Percentiles rank a stretch among this genome's conserved stretches.
These are phyloP conservation scores for Apiospora saccharicola DNA, from an alignment of 2,329 filamentous ascomycete species.

Conservation along the genomic window DNA sequence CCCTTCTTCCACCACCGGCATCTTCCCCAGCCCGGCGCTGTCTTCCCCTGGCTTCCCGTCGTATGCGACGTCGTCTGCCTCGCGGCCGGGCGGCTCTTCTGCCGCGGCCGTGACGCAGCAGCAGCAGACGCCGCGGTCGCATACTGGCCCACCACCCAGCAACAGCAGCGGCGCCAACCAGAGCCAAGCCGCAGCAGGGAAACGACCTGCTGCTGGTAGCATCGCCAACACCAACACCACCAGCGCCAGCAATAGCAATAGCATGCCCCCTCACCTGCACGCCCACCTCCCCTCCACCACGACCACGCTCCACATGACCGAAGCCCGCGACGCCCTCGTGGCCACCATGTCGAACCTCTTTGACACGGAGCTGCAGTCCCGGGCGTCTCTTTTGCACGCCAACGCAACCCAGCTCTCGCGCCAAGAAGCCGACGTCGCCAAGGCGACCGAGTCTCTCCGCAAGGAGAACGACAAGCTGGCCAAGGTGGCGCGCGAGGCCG, in stretches of 20 bases:
- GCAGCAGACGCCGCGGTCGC: not conserved
- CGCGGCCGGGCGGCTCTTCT: not conserved
- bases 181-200: not conserved
- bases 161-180: not conserved
- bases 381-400: conserved; percentile 72
- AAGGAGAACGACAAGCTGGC: conserved; percentile 72
- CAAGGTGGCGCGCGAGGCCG: conserved; percentile 68
- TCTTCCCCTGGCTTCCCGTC: not conserved
- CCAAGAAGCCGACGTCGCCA: conserved; percentile 72
- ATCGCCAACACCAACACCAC: conserved; percentile 33
- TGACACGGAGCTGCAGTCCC: conserved; percentile 71
- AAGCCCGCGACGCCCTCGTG: conserved; percentile 66
- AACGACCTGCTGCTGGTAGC: not conserved
- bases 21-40: conserved; percentile 37
- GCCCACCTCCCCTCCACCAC: conserved; percentile 50
- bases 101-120: not conserved
- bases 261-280: conserved; percentile 29
- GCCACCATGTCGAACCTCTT: conserved; percentile 74
- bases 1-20: conserved; percentile 40
- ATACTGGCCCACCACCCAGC: not conserved
- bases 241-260: conserved; percentile 40
- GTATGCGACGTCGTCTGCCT: not conserved
- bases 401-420: conserved; percentile 70
- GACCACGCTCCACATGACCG: conserved; percentile 57
- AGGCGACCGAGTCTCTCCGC: conserved; percentile 65